A percentile compares a stretch with the other conserved stretches of the same genome.
phyloP scores from a whole-genome alignment of 2,329 filamentous ascomycete genomes.

The Monilinia laxa region DNA sequence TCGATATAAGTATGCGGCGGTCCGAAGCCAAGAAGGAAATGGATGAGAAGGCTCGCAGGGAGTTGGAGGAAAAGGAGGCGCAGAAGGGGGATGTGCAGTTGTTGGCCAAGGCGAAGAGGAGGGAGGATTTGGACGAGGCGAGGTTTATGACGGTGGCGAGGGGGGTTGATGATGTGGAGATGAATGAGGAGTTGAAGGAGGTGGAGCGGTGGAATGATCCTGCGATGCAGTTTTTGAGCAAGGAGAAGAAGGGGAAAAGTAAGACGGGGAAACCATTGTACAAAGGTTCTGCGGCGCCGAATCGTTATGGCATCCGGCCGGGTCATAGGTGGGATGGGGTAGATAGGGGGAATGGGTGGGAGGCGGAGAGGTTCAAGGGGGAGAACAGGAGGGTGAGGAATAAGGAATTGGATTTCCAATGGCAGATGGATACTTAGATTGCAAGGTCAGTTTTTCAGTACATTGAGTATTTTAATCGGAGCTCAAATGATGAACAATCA shows the following conservation, averaged over 20 bases:
- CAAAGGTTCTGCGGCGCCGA: constrained; percentile 76
- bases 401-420: constrained; percentile 81
- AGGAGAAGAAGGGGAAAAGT: constrained; percentile 34
- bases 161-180: constrained; percentile 75
- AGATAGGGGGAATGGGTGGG: constrained; percentile 89
- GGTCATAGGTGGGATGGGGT: constrained; percentile 97
- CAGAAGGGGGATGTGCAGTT: constrained; percentile 85
- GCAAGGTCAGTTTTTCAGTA: not conserved
- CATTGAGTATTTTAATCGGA: not conserved
- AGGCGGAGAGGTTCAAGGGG: constrained; percentile 87
- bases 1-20: constrained; percentile 87
- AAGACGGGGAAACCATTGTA: constrained; percentile 54
- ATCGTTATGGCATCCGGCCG: constrained; percentile 89
- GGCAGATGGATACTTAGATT: constrained; percentile 90
- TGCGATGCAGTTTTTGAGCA: constrained; percentile 74
- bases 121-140: constrained; percentile 73
- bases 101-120: constrained; percentile 61
- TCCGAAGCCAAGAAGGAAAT: constrained; percentile 81
- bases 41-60: constrained; percentile 66
- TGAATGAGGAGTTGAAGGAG: constrained; percentile 81
- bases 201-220: constrained; percentile 90
- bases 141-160: constrained; percentile 79
- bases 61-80: constrained; percentile 64
- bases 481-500: constrained; percentile 13
- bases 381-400: constrained; percentile 75